A percentile compares a stretch with the other conserved stretches of the same genome.
Conservation (phyloP, 306 rosid species). For the Trifolium pratense region DNA sequence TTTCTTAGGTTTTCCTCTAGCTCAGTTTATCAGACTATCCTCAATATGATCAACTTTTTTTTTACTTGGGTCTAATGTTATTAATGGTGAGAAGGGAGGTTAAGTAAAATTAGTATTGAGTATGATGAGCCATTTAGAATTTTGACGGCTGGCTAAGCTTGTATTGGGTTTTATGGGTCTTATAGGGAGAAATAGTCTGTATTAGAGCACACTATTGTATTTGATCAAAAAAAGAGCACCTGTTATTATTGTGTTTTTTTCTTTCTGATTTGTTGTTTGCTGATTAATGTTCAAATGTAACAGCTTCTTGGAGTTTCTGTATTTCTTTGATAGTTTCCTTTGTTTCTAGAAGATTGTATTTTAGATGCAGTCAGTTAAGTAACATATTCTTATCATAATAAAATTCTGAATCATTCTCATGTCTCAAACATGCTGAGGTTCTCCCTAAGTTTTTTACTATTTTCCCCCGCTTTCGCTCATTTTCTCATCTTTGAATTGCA, state of each 20-base stretch:
- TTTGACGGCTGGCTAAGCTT: not conserved
- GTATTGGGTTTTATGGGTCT: slow-evolving; percentile 1
- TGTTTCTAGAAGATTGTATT: not conserved
- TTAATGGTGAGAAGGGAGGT: not conserved
- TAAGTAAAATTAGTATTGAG: not conserved
- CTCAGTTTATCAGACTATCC: not conserved
- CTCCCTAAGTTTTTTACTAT: not conserved
- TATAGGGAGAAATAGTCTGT: slow-evolving; percentile 6
- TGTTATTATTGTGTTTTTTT: not conserved
- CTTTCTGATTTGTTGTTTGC: not conserved
- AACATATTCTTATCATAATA: slow-evolving; percentile 1
- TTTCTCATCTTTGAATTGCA: not conserved
- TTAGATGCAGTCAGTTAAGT: not conserved
- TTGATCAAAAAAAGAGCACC: too few relatives aligned
- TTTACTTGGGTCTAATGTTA: not conserved
- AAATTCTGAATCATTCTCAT: not conserved
- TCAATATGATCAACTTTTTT: not conserved
- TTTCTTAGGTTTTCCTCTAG: not conserved
- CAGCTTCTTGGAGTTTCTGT: not conserved
- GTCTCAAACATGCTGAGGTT: not conserved
- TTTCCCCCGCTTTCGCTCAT: not conserved
- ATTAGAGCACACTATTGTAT: not conserved
- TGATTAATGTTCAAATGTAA: not conserved
- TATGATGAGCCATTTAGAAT: not conserved
- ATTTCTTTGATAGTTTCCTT: not conserved